Percentiles rank a stretch among this genome's conserved stretches.
phyloP scores from a whole-genome alignment of 495 filamentous ascomycete genomes.

The Clavariopsis aquatica region DNA sequence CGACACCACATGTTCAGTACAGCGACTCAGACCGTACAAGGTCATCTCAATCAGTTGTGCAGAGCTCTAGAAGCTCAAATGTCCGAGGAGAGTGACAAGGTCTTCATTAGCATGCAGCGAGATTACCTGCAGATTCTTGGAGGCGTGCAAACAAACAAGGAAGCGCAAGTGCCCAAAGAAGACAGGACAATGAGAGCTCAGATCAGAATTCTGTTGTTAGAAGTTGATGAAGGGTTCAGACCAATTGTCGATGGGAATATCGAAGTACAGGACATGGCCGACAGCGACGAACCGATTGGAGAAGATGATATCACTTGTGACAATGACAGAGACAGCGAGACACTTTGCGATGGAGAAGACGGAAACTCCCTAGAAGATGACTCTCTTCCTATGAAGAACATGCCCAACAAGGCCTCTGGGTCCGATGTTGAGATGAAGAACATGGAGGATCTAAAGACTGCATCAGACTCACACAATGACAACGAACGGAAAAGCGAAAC shows the following conservation, averaged over 20 bases:
- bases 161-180: conserved; percentile 25
- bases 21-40: conserved; percentile 47
- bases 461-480: too few species aligned
- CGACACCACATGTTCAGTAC: conserved; percentile 55
- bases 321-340: too few species aligned
- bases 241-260: conserved; percentile 4
- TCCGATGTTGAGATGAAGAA: too few species aligned
- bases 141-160: conserved; percentile 10
- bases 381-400: too few species aligned
- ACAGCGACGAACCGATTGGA: not conserved
- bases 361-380: too few species aligned
- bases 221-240: conserved; percentile 14
- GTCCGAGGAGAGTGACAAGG: conserved; percentile 37
- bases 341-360: too few species aligned
- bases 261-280: not conserved
- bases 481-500: too few species aligned
- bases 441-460: too few species aligned
- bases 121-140: conserved; percentile 50
- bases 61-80: conserved; percentile 33
- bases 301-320: not conserved
- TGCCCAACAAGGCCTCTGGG: too few species aligned
- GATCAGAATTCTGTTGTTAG: conserved; percentile 7
- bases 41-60: conserved; percentile 45
- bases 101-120: conserved; percentile 47
- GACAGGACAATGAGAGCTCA: conserved; percentile 17